Conservation (phyloP, 352 stramenopile genomes). For the Phytophthora pistaciae region DNA sequence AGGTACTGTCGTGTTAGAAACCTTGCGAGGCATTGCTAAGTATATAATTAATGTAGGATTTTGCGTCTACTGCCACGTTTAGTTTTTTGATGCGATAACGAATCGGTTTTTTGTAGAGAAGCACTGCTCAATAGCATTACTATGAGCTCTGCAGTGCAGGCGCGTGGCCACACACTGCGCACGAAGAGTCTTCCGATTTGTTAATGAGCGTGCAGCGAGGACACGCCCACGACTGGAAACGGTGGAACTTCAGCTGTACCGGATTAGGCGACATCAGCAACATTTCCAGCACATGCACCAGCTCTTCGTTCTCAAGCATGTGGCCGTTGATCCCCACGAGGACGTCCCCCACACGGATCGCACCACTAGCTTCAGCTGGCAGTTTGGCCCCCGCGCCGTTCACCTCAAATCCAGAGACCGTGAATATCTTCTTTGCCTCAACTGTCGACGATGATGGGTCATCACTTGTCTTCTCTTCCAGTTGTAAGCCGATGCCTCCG, state of each 20-base stretch:
- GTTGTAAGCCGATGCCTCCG: conserved; percentile 72
- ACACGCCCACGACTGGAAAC: conserved; percentile 71
- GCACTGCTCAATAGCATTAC: not conserved
- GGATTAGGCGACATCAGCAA: conserved; percentile 76
- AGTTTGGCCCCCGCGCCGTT: conserved; percentile 74
- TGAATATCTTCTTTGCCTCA: conserved; percentile 40
- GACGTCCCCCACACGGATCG: conserved; percentile 66
- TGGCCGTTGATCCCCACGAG: conserved; percentile 73
- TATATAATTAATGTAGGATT: not conserved
- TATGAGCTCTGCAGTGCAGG: conserved; percentile 13
- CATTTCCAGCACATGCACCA: conserved; percentile 74
- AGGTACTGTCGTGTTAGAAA: too few species aligned
- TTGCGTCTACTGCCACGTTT: not conserved
- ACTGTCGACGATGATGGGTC: conserved; percentile 4
- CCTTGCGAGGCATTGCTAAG: too few species aligned
- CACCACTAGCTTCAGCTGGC: conserved; percentile 71
- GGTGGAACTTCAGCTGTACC: conserved; percentile 73
- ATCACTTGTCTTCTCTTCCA: conserved; percentile 43
- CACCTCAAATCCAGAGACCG: conserved; percentile 69
- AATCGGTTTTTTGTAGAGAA: not conserved
- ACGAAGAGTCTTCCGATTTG: conserved; percentile 38
- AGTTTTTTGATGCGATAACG: not conserved
- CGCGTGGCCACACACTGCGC: conserved; percentile 61
- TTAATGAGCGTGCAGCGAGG: conserved; percentile 83
- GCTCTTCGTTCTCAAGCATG: conserved; percentile 48